phyloP scores from a whole-genome alignment of 1,139 yeast genomes.

The Yamadazyma epiphylla region DNA sequence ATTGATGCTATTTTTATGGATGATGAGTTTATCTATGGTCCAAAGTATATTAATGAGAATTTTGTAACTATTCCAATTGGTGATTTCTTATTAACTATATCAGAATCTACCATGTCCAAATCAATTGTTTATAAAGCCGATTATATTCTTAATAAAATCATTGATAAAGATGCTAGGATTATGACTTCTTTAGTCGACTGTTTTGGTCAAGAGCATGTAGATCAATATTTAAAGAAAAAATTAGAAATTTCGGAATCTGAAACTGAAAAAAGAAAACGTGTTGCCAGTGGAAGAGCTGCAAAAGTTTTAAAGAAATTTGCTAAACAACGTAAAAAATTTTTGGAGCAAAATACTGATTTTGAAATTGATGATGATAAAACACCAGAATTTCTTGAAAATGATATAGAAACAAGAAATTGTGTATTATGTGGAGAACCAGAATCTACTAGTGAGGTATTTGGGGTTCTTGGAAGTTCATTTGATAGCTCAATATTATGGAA shows the following conservation, averaged over 20 bases:
- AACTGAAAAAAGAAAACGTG: conserved; percentile 42
- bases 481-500: conserved; percentile 44
- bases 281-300: conserved; percentile 34
- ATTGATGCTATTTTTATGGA: conserved; percentile 63
- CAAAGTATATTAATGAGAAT: conserved; percentile 33
- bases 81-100: conserved; percentile 48
- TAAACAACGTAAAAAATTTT: conserved; percentile 36
- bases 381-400: conserved; percentile 6
- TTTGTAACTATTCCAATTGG: conserved; percentile 55
- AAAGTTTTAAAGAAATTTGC: conserved; percentile 42
- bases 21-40: conserved; percentile 42
- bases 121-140: conserved; percentile 52
- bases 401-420: conserved; percentile 38
- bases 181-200: conserved; percentile 49
- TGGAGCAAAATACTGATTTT: conserved; percentile 26
- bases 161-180: conserved; percentile 45
- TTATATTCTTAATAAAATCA: conserved; percentile 45
- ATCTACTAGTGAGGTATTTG: conserved; percentile 43
- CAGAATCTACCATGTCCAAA: conserved; percentile 49
- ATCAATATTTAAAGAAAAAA: conserved; percentile 31
- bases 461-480: conserved; percentile 45
- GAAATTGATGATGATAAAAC: conserved; percentile 8
- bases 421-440: conserved; percentile 66
- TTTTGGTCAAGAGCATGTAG: conserved; percentile 55
- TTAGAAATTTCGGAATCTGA: conserved; percentile 26